phyloP scores from a whole-genome alignment of 345 rosid species.

The Balakata baccata region DNA sequence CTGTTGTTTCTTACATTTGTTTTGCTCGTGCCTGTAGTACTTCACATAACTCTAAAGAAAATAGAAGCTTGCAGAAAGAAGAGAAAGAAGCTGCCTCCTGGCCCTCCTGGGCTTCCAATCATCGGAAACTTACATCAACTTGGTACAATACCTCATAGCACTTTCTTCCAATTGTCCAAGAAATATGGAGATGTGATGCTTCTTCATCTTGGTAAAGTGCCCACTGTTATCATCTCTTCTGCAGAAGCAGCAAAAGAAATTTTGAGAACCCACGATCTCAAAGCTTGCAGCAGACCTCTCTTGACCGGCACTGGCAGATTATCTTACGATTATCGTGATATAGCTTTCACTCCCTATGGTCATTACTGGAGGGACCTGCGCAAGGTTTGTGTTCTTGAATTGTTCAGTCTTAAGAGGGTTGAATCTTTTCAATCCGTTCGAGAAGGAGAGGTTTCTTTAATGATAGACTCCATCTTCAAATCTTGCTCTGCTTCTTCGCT shows the following conservation, averaged over 20 bases:
- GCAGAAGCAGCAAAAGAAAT: not conserved
- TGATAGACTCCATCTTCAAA: not conserved
- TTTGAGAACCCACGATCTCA: not conserved
- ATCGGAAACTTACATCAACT: too few relatives aligned
- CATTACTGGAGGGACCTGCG: not conserved
- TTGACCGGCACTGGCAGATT: not conserved
- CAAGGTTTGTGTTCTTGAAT: slow-evolving; percentile 5
- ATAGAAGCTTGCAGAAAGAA: too few relatives aligned
- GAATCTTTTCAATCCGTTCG: not conserved
- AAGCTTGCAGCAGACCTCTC: not conserved
- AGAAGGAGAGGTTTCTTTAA: not conserved
- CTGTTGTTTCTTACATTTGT: too few relatives aligned
- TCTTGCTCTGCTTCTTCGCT: not conserved
- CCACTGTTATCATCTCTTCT: not conserved
- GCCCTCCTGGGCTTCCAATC: too few relatives aligned
- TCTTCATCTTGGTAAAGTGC: not conserved
- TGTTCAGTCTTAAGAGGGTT: not conserved
- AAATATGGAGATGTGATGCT: not conserved
- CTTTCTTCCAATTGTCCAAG: too few relatives aligned
- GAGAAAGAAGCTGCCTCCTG: too few relatives aligned
- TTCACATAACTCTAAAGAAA: too few relatives aligned
- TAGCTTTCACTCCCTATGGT: slow-evolving; percentile 1
- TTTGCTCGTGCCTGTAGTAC: too few relatives aligned
- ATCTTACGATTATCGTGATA: not conserved
- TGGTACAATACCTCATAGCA: too few relatives aligned